A percentile compares a stretch with the other conserved stretches of the same genome.
phyloP scores from a whole-genome alignment of 192 early-diverging fungal genomes.

The Spizellomyces punctatus region DNA sequence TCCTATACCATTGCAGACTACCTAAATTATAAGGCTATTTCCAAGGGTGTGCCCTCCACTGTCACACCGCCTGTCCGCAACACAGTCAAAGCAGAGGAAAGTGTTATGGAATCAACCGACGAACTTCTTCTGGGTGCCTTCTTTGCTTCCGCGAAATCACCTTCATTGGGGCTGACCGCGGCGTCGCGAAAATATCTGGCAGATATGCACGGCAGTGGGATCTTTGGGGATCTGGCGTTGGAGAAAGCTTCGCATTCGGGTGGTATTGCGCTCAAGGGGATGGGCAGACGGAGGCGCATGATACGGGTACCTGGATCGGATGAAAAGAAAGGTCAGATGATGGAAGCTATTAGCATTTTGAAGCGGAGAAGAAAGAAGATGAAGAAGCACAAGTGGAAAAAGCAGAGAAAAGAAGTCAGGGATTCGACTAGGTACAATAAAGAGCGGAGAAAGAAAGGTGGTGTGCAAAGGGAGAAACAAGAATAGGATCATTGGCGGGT shows the following conservation, averaged over 20 bases:
- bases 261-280: background rate
- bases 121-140: background rate
- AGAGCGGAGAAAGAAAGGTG: constrained; percentile 43
- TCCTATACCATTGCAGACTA: constrained; percentile 11
- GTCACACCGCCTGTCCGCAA: background rate
- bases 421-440: constrained; percentile 49
- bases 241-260: background rate
- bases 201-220: background rate
- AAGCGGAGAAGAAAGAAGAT: constrained; percentile 89
- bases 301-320: constrained; percentile 2
- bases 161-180: background rate
- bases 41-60: constrained; percentile 1
- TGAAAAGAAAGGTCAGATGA: constrained; percentile 8
- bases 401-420: constrained; percentile 56
- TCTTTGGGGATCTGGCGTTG: background rate
- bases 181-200: background rate
- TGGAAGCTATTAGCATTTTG: constrained; percentile 73
- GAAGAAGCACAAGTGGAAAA: constrained; percentile 97
- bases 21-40: constrained; percentile 10
- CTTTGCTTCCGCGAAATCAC: background rate
- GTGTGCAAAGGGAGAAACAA: constrained; percentile 43
- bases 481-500: constrained; percentile 19
- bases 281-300: background rate
- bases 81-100: background rate
- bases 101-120: background rate